Evolutionary conservation across 129 eudicot species (phyloP), one percentile per base, ranked within the genome.

Genomic region (Lactuca sativa): DNA sequence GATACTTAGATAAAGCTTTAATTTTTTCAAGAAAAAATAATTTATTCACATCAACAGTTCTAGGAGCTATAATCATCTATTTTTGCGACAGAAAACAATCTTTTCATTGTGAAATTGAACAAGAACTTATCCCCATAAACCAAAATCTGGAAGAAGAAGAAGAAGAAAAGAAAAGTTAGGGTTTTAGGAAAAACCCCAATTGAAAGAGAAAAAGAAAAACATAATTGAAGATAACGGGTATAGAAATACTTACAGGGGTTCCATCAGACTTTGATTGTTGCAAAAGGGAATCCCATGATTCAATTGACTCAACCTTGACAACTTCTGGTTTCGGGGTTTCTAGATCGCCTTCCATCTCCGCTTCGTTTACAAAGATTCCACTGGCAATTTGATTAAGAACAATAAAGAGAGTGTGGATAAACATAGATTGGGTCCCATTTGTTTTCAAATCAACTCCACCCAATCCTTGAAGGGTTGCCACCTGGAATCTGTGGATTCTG

Each of bases 201-300:
- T 17, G 52, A 54, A 40, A 69, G 37, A 68, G 3, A 0, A 40
- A 10, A 44, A 0, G 7, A 44, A 44, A 44, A 9, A 41, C 3
- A 9, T 8, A 52, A 16, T 25, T 44, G 4, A 68, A 25, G 48
- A 65, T 57, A 56, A 40, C 41, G 25, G 25, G 36, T 33, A 38
- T 16, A 43, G 25, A 56, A 34, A 66, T 5, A 66, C 95, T 82
- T 71, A 90, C 97, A 75, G 88, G 90, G 80, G 66, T 73, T 70
- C 85, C 82, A 40, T 84, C 77, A 7, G 70, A 25, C 30, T 64
- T 72, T 51, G 97, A 88, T 68, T 82, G 82, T 44, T 69, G 64
- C 13, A 84, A 14, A 74, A 54, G 56, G 44, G 68, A 74, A 69
- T 86, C 84, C 97, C 95, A 86, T 3, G 88, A 14, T 18, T 73